phyloP scores from a whole-genome alignment of 768 basidiomycete genomes.

The Leucosporidium yakuticum region DNA sequence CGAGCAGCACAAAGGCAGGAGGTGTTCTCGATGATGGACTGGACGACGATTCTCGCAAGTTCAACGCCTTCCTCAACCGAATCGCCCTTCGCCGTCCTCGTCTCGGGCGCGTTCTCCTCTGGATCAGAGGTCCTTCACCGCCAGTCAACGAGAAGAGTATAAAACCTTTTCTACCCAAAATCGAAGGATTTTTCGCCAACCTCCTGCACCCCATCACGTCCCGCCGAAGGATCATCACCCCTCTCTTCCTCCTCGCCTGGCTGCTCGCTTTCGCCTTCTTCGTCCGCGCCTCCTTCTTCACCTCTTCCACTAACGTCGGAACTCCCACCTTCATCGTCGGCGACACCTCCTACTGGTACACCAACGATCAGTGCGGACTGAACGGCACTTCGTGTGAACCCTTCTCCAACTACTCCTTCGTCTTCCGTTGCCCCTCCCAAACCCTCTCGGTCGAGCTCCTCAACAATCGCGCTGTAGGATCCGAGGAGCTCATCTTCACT shows the following conservation, averaged over 20 bases:
- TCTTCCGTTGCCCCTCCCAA: slow-evolving; percentile 75
- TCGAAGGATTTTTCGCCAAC: slow-evolving; percentile 3
- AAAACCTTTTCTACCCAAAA: slow-evolving; percentile 11
- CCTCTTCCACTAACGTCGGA: slow-evolving; percentile 52
- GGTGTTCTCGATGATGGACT: too few relatives aligned
- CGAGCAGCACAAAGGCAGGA: too few relatives aligned
- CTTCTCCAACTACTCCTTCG: slow-evolving; percentile 56
- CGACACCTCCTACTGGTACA: slow-evolving; percentile 64
- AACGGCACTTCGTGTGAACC: slow-evolving; percentile 62
- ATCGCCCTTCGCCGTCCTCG: not conserved
- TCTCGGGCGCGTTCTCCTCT: not conserved
- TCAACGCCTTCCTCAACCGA: not conserved
- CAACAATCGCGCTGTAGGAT: slow-evolving; percentile 68
- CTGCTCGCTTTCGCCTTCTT: slow-evolving; percentile 70
- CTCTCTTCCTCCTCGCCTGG: slow-evolving; percentile 58
- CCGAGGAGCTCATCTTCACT: slow-evolving; percentile 58
- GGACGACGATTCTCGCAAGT: not conserved
- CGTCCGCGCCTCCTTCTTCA: slow-evolving; percentile 63
- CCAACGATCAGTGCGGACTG: slow-evolving; percentile 66
- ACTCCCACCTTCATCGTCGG: slow-evolving; percentile 56
- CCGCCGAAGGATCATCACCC: slow-evolving; percentile 29
- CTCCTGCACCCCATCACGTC: slow-evolving; percentile 11
- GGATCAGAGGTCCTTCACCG: slow-evolving; percentile 26
- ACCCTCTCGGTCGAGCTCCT: slow-evolving; percentile 60
- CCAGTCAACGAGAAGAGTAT: slow-evolving; percentile 20